A percentile compares a stretch with the other conserved stretches of the same genome.
Evolutionary conservation across 306 rosid species (phyloP).

Genomic region (Oemleria cerasiformis): DNA sequence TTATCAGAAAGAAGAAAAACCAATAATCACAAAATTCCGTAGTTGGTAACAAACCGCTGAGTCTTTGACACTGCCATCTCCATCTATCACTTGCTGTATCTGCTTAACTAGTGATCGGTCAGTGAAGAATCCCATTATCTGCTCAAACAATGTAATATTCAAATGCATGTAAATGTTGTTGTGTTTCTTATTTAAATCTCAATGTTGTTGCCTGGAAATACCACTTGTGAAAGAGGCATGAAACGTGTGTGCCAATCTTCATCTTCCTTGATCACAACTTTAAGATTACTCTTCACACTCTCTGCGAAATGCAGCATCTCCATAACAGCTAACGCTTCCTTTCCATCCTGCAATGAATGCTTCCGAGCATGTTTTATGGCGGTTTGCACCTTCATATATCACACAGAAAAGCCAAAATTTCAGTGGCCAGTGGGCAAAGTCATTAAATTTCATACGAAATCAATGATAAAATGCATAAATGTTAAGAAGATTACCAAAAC

Average conservation of each 20-base stretch:
- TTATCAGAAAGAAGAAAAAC: slow-evolving; percentile 6
- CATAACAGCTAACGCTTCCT: slow-evolving; percentile 62
- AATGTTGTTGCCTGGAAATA: slow-evolving; percentile 22
- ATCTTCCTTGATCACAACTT: slow-evolving; percentile 65
- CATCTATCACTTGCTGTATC: slow-evolving; percentile 74
- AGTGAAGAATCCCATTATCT: slow-evolving; percentile 65
- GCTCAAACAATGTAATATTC: slow-evolving; percentile 32
- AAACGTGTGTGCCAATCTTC: slow-evolving; percentile 70
- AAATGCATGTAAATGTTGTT: neutral
- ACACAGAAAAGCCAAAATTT: slow-evolving; percentile 28
- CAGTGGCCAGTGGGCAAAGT: neutral
- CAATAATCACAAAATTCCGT: slow-evolving; percentile 18
- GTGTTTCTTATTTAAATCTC: slow-evolving; percentile 3
- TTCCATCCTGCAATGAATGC: slow-evolving; percentile 49
- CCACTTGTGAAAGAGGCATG: slow-evolving; percentile 90
- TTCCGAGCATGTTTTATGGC: slow-evolving; percentile 64
- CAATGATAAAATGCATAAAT: neutral
- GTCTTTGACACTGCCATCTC: slow-evolving; percentile 82
- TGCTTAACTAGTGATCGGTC: slow-evolving; percentile 65
- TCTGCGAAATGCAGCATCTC: slow-evolving; percentile 68
- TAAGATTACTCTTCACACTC: slow-evolving; percentile 57
- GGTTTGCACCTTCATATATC: slow-evolving; percentile 61
- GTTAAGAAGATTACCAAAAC: slow-evolving; percentile 41
- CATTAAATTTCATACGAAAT: neutral
- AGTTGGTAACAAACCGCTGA: slow-evolving; percentile 72